phyloP scores from a whole-genome alignment of 192 early-diverging fungal species.

The Thamnidium elegans region DNA sequence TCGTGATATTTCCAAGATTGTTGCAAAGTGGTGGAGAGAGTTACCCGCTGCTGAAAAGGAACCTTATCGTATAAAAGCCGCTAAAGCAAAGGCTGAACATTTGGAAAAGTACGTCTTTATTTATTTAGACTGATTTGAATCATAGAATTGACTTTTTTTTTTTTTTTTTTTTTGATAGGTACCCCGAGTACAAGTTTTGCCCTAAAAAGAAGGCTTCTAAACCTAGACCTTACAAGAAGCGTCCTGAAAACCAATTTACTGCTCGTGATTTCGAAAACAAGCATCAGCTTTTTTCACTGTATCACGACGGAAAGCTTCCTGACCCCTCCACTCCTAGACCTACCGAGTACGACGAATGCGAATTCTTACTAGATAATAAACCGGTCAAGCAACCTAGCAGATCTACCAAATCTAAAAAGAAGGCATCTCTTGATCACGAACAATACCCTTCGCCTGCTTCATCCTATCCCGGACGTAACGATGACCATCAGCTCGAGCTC shows the following conservation, averaged over 20 bases:
- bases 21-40: slow-evolving; percentile 58
- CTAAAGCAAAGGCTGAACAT: slow-evolving; percentile 48
- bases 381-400: too few species aligned
- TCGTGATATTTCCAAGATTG: slow-evolving; percentile 59
- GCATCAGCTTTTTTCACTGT: not conserved
- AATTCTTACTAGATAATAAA: too few species aligned
- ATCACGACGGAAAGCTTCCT: not conserved
- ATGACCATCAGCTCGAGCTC: not conserved
- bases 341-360: too few species aligned
- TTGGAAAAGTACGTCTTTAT: slow-evolving; percentile 23
- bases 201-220: slow-evolving; percentile 4
- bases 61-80: slow-evolving; percentile 48
- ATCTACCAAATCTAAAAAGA: too few species aligned
- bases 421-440: too few species aligned
- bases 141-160: not conserved
- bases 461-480: not conserved
- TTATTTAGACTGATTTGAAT: not conserved
- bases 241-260: not conserved
- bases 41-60: slow-evolving; percentile 49
- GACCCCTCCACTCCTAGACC: too few species aligned
- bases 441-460: too few species aligned
- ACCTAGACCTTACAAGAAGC: not conserved
- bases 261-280: not conserved
- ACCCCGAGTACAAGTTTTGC: slow-evolving; percentile 25
- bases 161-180: slow-evolving; percentile 8